Conservation (phyloP, 139 green algal species). For the Tetradesmus obliquus region DNA sequence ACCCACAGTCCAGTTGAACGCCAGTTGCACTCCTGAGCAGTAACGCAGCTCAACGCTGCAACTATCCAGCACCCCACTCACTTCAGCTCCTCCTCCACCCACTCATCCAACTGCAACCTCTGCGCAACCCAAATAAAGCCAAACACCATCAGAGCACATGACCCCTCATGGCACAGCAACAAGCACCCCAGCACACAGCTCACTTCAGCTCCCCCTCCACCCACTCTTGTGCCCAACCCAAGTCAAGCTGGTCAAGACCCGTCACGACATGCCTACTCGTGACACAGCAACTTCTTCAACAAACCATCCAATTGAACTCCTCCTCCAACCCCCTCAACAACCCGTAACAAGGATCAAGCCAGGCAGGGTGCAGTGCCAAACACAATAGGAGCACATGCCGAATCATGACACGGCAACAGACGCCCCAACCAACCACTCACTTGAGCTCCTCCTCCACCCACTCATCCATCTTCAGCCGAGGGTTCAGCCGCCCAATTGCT, state of each 20-base stretch:
- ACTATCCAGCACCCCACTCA: background rate
- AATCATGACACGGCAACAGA: too few species aligned
- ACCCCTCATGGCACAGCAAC: background rate
- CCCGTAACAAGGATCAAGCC: background rate
- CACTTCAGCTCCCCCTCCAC: background rate
- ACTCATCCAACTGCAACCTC: conserved; percentile 35
- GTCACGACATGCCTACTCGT: too few species aligned
- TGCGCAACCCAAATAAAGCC: too few species aligned
- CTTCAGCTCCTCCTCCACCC: conserved; percentile 19
- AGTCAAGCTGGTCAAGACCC: too few species aligned
- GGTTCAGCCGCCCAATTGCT: conserved; percentile 56
- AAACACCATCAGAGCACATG: background rate
- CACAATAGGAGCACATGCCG: too few species aligned
- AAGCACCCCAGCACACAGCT: background rate
- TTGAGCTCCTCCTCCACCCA: conserved; percentile 47
- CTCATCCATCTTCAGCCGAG: conserved; percentile 47
- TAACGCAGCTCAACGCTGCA: too few species aligned
- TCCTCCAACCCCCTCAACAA: background rate
- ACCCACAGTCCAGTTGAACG: too few species aligned
- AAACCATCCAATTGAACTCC: background rate
- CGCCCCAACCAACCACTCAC: conserved; percentile 11
- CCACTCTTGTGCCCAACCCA: too few species aligned
- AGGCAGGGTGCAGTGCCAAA: background rate
- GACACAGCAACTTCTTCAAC: too few species aligned
- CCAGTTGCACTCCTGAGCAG: too few species aligned